These are phyloP conservation scores for Marchantia paleacea DNA, from an alignment of 225 moss, liverwort and hornwort species.

Conservation along the genomic window DNA sequence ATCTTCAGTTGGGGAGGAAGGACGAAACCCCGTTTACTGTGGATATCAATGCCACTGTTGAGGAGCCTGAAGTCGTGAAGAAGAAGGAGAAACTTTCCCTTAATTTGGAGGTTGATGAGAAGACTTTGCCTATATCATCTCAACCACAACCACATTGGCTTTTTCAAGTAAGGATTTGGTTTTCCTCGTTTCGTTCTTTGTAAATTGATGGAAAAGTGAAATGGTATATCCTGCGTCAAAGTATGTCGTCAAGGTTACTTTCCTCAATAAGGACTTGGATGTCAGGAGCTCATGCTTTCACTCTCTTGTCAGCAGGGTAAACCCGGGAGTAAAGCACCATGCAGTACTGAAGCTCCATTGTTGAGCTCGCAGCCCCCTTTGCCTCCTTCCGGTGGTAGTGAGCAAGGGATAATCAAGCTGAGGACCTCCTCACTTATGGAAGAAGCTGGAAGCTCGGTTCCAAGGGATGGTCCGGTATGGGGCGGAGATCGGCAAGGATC, in stretches of 20 bases:
- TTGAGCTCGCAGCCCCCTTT: constrained; percentile 31
- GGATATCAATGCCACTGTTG: constrained; percentile 14
- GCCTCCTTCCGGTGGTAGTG: constrained; percentile 33
- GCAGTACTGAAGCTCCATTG: constrained; percentile 26
- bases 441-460: constrained; percentile 12
- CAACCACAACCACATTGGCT: constrained; percentile 41
- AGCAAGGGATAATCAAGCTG: constrained; percentile 27
- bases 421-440: constrained; percentile 14
- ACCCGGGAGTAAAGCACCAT: constrained; percentile 27
- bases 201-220: background rate
- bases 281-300: background rate
- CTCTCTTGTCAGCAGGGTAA: constrained; percentile 17
- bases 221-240: background rate
- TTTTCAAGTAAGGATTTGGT: constrained; percentile 31
- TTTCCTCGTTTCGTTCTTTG: background rate
- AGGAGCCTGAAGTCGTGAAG: constrained; percentile 18
- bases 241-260: background rate
- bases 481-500: constrained; percentile 30
- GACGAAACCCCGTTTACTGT: constrained; percentile 20
- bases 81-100: constrained; percentile 35
- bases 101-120: constrained; percentile 42
- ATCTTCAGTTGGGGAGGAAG: constrained; percentile 44
- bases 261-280: background rate
- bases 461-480: constrained; percentile 17
- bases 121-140: constrained; percentile 13